Evolutionary conservation across 2,329 filamentous ascomycete species (phyloP).

Genomic region (Cercospora brassicicola): DNA sequence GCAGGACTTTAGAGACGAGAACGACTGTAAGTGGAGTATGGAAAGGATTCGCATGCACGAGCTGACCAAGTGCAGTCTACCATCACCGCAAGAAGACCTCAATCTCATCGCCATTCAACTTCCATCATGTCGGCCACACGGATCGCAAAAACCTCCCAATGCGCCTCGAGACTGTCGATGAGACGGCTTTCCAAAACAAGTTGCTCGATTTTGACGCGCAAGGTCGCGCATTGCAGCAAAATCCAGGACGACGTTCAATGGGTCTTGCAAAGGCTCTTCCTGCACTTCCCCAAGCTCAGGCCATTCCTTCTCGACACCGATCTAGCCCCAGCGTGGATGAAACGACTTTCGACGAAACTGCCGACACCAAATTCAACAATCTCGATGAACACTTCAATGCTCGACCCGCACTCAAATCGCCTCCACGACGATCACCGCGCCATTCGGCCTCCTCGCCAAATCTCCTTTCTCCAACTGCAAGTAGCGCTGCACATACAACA

Average conservation of each 20-base stretch:
- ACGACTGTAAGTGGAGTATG: slow-evolving; percentile 24
- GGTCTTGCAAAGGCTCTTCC: not conserved
- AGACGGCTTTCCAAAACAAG: slow-evolving; percentile 54
- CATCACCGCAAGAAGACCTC: slow-evolving; percentile 44
- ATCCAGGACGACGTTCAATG: slow-evolving; percentile 26
- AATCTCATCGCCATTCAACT: slow-evolving; percentile 64
- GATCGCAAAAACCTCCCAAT: slow-evolving; percentile 54
- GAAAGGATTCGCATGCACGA: not conserved
- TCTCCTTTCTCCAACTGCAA: slow-evolving; percentile 18
- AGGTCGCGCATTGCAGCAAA: slow-evolving; percentile 49
- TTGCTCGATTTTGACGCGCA: slow-evolving; percentile 56
- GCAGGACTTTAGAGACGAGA: slow-evolving; percentile 21
- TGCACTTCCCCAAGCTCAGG: slow-evolving; percentile 6
- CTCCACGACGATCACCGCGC: slow-evolving; percentile 18
- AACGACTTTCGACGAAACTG: slow-evolving; percentile 32
- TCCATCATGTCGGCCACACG: slow-evolving; percentile 64
- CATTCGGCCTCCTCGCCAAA: slow-evolving; percentile 29
- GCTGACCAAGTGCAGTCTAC: slow-evolving; percentile 28
- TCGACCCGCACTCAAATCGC: not conserved
- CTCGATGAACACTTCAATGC: slow-evolving; percentile 20
- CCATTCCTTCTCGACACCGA: slow-evolving; percentile 15
- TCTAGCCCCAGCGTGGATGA: slow-evolving; percentile 26
- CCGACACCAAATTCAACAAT: slow-evolving; percentile 27
- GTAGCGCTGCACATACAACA: slow-evolving; percentile 16
- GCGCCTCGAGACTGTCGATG: slow-evolving; percentile 52